phyloP scores from a whole-genome alignment of 2,329 filamentous ascomycete genomes.

The Colletotrichum orbiculare region DNA sequence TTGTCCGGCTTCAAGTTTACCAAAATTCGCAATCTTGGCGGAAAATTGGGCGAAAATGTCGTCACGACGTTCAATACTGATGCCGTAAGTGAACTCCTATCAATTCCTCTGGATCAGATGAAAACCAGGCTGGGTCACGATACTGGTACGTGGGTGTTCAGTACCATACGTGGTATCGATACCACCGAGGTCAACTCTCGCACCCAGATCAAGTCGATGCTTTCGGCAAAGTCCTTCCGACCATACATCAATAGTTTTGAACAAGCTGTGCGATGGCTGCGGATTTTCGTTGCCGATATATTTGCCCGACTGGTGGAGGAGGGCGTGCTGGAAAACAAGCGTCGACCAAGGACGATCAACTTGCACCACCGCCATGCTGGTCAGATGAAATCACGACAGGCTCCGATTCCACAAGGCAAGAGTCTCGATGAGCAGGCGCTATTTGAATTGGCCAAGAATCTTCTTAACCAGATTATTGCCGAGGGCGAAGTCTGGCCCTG shows the following conservation, averaged over 20 bases:
- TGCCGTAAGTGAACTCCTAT: constrained; percentile 78
- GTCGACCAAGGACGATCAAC: constrained; percentile 86
- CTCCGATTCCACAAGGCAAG: constrained; percentile 81
- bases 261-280: constrained; percentile 85
- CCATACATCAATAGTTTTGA: constrained; percentile 83
- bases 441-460: constrained; percentile 78
- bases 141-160: constrained; percentile 86
- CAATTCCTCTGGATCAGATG: constrained; percentile 78
- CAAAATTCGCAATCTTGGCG: constrained; percentile 94
- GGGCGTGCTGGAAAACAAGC: constrained; percentile 86
- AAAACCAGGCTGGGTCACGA: constrained; percentile 85
- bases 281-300: constrained; percentile 93
- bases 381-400: constrained; percentile 80
- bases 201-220: constrained; percentile 96
- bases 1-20: constrained; percentile 89
- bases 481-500: constrained; percentile 92
- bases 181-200: constrained; percentile 88
- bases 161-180: constrained; percentile 87
- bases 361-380: constrained; percentile 81
- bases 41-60: constrained; percentile 91
- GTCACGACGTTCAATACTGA: constrained; percentile 86
- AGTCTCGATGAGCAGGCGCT: constrained; percentile 77
- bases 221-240: constrained; percentile 94
- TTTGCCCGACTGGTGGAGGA: constrained; percentile 91
- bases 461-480: constrained; percentile 80